A percentile compares a stretch with the other conserved stretches of the same genome.
Conservation (phyloP, 2,329 filamentous ascomycete species). For the Ophiostoma perfectum region DNA sequence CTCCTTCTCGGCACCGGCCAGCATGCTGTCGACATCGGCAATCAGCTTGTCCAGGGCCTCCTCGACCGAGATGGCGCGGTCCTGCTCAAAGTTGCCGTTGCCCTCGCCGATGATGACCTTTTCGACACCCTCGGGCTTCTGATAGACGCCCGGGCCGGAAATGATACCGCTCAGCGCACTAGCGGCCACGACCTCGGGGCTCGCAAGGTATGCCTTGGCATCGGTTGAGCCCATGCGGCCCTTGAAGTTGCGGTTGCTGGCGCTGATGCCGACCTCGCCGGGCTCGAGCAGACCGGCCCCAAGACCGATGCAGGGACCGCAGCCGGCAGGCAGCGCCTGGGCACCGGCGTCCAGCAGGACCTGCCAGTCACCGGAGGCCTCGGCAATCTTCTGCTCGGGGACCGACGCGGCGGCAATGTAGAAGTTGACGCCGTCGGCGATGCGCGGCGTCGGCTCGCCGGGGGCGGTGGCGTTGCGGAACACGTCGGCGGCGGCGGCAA, state of each 20-base stretch:
- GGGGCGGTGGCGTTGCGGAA: slow-evolving; percentile 71
- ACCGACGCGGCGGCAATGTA: slow-evolving; percentile 86
- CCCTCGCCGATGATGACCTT: slow-evolving; percentile 34
- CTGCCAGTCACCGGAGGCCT: slow-evolving; percentile 83
- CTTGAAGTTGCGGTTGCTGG: slow-evolving; percentile 85
- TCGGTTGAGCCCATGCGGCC: slow-evolving; percentile 79
- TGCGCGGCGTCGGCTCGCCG: slow-evolving; percentile 62
- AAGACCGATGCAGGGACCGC: slow-evolving; percentile 81
- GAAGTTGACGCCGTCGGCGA: slow-evolving; percentile 71
- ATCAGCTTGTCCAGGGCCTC: slow-evolving; percentile 68
- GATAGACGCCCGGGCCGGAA: slow-evolving; percentile 71
- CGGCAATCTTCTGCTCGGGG: slow-evolving; percentile 69
- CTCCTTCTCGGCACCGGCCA: slow-evolving; percentile 45
- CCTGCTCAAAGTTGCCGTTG: slow-evolving; percentile 25
- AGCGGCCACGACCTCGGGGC: slow-evolving; percentile 86
- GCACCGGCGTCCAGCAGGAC: slow-evolving; percentile 75
- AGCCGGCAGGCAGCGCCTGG: slow-evolving; percentile 62
- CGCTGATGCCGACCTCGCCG: slow-evolving; percentile 81
- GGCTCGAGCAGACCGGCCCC: slow-evolving; percentile 65
- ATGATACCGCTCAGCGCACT: slow-evolving; percentile 72
- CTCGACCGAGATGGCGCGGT: slow-evolving; percentile 42
- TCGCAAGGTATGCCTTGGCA: slow-evolving; percentile 79
- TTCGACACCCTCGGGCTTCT: slow-evolving; percentile 41
- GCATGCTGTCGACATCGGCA: slow-evolving; percentile 59
- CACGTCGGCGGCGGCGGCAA: slow-evolving; percentile 75